Base-by-base conservation (phyloP, 73 alveolate genomes). In the Paramecium tetraurelia region DNA sequence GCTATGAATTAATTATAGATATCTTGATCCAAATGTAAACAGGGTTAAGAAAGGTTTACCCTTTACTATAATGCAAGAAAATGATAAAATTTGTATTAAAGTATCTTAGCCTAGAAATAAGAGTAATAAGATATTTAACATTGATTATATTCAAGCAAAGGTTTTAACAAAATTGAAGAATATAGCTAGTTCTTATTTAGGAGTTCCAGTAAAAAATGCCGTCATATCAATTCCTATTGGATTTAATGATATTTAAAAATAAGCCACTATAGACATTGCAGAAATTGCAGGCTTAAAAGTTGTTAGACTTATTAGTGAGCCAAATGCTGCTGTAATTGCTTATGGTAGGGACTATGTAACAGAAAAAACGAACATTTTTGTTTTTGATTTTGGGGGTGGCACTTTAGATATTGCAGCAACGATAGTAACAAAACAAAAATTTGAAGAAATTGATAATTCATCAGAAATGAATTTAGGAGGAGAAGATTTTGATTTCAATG, bases 391-490 rank as follows among this genome's bases (percentile, higher is more conserved):
- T 68, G 99, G 99, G 12, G 98, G 98, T 59, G 99, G 99, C 9
- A 97, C 99, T 21, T 97, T 97, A 87, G 99, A 97, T 94, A 98
- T 97, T 86, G 72, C 98, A 14, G 93, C 97, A 24, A 92, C 96
- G 36, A 93, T 98, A 46, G 88, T 96, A 46, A 98, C 96, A 20
- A 98, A 97, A 10, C 98, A 97, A 11, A 86, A 95, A 24, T 97
- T 96, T 86, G 99, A 97, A 84, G 99, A 97, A 11, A 84, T 94
- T 58, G 95, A 98, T 12, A 96, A 99, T 14, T 90, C 97, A 35
- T 99, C 99, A 20, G 97, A 97, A 92, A 95, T 97, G n/a, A 98
- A 95, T 89, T 89, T 97, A 90, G 99, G 99, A 58, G 99, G 99
- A 38, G 99, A 98, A 93, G 99, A 98, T 85, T 97, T 98, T 89